Conservation (phyloP, 2,329 filamentous ascomycete species). For the Cucurbitaria berberidis region DNA sequence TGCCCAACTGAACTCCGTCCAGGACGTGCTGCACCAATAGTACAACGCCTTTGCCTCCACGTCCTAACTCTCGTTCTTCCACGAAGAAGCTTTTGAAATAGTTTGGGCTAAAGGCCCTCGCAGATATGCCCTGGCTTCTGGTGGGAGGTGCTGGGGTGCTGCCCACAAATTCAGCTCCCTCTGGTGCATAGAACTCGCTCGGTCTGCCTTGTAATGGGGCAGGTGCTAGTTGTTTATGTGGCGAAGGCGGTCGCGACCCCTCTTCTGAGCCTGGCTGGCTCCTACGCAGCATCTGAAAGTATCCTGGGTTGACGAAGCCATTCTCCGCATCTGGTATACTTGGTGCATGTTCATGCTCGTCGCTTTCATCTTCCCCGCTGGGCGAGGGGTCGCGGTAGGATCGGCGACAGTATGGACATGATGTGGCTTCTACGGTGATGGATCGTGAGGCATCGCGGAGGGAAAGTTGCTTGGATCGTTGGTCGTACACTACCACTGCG, state of each 20-base stretch:
- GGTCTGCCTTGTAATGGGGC: slow-evolving; percentile 33
- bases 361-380: slow-evolving; percentile 39
- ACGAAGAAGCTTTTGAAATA: slow-evolving; percentile 95
- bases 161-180: slow-evolving; percentile 58
- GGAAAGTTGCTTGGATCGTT: slow-evolving; percentile 80
- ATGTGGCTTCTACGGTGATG: slow-evolving; percentile 63
- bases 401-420: slow-evolving; percentile 92
- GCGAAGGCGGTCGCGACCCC: slow-evolving; percentile 56
- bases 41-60: slow-evolving; percentile 93
- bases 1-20: slow-evolving; percentile 83
- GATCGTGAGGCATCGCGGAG: slow-evolving; percentile 68
- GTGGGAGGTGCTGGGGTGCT: slow-evolving; percentile 51
- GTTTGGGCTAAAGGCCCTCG: slow-evolving; percentile 85
- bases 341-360: slow-evolving; percentile 42
- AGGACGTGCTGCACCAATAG: slow-evolving; percentile 91
- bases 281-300: slow-evolving; percentile 88
- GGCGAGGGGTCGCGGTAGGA: slow-evolving; percentile 61
- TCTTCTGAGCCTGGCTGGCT: slow-evolving; percentile 61
- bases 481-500: slow-evolving; percentile 90
- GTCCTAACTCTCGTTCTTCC: slow-evolving; percentile 83
- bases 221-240: slow-evolving; percentile 53
- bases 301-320: slow-evolving; percentile 85
- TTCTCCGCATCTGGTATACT: slow-evolving; percentile 53
- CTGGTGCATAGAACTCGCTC: slow-evolving; percentile 49
- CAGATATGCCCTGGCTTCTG: slow-evolving; percentile 72